Percentiles rank a stretch among this genome's conserved stretches.
phyloP scores from a whole-genome alignment of 1,284 basidiomycete genomes.

The Ustilago nuda region DNA sequence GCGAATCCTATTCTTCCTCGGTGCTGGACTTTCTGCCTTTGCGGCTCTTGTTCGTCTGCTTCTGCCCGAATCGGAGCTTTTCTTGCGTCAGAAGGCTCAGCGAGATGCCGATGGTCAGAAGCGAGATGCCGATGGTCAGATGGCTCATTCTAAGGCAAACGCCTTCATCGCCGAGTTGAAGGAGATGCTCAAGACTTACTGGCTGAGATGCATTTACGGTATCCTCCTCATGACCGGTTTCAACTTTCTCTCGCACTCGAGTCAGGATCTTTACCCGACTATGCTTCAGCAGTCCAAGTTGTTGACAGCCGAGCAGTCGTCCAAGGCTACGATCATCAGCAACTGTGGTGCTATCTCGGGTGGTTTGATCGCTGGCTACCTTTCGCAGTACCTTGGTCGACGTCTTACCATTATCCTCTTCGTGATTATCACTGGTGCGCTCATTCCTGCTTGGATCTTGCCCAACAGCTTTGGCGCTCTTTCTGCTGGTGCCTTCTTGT shows the following conservation, averaged over 20 bases:
- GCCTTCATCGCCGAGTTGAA: conserved; percentile 79
- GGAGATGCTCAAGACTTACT: conserved; percentile 84
- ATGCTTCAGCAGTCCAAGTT: conserved; percentile 62
- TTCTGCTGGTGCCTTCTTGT: conserved; percentile 72
- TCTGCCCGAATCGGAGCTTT: conserved; percentile 85
- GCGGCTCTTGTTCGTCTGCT: conserved; percentile 79
- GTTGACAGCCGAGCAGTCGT: conserved; percentile 74
- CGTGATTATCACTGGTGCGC: conserved; percentile 52
- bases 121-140: conserved; percentile 63
- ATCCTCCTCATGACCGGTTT: conserved; percentile 74
- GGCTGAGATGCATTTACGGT: conserved; percentile 86
- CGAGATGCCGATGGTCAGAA: conserved; percentile 59
- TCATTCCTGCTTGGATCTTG: conserved; percentile 70
- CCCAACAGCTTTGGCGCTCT: conserved; percentile 69
- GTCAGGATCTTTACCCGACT: conserved; percentile 65
- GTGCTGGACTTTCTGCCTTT: conserved; percentile 77
- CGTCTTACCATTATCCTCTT: conserved; percentile 84
- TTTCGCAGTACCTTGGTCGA: conserved; percentile 87
- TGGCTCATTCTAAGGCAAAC: conserved; percentile 71
- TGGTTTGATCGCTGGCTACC: conserved; percentile 80
- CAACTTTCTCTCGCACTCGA: conserved; percentile 82
- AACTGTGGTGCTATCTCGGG: conserved; percentile 83
- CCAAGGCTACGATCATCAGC: conserved; percentile 89
- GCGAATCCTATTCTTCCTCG: conserved; percentile 72
- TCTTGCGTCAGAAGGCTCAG: conserved; percentile 72